Conservation (phyloP, 306 rosid genomes). For the Mucuna pruriens region DNA sequence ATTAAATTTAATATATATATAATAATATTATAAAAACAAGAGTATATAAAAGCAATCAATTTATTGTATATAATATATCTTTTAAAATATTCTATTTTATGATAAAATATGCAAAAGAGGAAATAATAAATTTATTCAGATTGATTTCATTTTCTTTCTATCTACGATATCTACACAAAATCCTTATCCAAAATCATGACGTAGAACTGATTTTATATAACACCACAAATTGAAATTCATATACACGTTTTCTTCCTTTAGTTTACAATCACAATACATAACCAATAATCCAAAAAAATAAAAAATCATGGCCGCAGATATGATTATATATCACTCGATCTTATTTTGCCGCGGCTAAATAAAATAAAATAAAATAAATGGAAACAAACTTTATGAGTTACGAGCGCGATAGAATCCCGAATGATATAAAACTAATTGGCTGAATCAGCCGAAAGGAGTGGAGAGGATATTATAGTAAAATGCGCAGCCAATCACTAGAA, state of each 20-base stretch:
- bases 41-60: too few species aligned
- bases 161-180: background rate
- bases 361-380: too few species aligned
- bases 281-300: too few species aligned
- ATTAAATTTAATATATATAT: too few species aligned
- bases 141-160: background rate
- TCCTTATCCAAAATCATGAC: background rate
- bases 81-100: too few species aligned
- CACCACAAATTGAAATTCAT: background rate
- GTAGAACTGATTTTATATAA: background rate
- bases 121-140: too few species aligned
- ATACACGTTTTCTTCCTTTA: background rate
- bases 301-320: too few species aligned
- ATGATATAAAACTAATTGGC: background rate
- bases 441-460: background rate
- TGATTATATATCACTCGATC: too few species aligned
- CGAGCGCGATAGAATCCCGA: background rate
- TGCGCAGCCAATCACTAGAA: slow-evolving; percentile 8
- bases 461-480: slow-evolving; percentile 34
- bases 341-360: too few species aligned
- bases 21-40: too few species aligned
- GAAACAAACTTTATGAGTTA: background rate
- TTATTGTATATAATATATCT: too few species aligned
- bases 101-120: too few species aligned
- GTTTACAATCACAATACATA: background rate